Percentiles rank a stretch among this genome's conserved stretches.
Evolutionary conservation across 352 stramenopile genomes (phyloP).

Genomic region (Elongisporangium undulatum): DNA sequence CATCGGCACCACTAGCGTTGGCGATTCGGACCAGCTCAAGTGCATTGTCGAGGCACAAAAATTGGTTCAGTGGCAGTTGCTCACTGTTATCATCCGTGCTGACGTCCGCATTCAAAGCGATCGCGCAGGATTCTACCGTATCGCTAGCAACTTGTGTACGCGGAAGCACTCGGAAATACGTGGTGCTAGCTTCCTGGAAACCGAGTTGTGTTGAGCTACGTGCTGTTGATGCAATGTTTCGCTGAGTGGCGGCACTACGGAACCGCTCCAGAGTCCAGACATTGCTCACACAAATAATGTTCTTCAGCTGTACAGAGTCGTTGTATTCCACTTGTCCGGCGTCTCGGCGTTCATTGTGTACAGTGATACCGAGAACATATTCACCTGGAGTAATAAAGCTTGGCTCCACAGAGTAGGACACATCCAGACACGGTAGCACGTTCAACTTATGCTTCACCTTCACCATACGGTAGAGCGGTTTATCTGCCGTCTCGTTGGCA

Average conservation of each 20-base stretch:
- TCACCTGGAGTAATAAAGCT: constrained; percentile 59
- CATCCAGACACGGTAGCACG: constrained; percentile 49
- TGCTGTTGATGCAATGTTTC: constrained; percentile 2
- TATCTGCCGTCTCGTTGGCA: constrained; percentile 6
- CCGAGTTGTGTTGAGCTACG: constrained; percentile 37
- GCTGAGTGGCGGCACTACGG: constrained; percentile 2
- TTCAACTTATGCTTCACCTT: constrained; percentile 59
- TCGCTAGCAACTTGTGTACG: neutral
- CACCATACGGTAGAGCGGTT: constrained; percentile 28
- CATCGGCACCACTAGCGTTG: constrained; percentile 15
- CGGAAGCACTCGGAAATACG: constrained; percentile 66
- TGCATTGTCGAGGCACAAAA: constrained; percentile 75
- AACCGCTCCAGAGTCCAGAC: constrained; percentile 59
- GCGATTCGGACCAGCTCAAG: constrained; percentile 31
- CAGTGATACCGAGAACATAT: constrained; percentile 71
- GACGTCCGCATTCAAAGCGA: constrained; percentile 15
- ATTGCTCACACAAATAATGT: constrained; percentile 59
- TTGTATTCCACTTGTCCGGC: constrained; percentile 13
- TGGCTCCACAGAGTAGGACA: constrained; percentile 64
- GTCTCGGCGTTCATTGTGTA: constrained; percentile 46
- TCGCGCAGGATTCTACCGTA: constrained; percentile 10
- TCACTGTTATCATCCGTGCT: constrained; percentile 9
- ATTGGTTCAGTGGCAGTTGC: constrained; percentile 54
- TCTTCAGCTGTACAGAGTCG: constrained; percentile 39
- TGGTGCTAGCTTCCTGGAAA: constrained; percentile 73